phyloP scores from a whole-genome alignment of 2,329 filamentous ascomycete species.

The Ceratocystis albifundus region DNA sequence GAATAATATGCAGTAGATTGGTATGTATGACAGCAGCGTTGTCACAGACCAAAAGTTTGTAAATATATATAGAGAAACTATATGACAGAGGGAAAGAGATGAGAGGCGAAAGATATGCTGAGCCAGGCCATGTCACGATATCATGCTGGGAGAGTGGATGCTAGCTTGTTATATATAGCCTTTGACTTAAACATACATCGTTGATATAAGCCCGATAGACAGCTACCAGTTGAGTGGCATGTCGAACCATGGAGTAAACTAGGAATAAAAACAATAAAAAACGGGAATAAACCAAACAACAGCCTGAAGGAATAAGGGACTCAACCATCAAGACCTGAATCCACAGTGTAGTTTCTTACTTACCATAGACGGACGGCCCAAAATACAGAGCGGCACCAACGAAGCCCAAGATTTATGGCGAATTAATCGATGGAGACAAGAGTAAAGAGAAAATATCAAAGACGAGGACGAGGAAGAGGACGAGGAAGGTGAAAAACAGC shows the following conservation, averaged over 20 bases:
- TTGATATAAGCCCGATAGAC: conserved; percentile 7
- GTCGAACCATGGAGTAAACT: neutral
- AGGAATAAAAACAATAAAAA: conserved; percentile 1
- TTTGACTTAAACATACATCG: neutral
- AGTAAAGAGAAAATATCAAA: neutral
- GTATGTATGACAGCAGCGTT: neutral
- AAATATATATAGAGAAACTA: neutral
- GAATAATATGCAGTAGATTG: neutral
- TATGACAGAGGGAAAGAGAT: neutral
- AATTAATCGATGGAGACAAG: neutral
- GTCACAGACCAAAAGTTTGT: neutral
- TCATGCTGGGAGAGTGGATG: neutral
- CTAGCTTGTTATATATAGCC: conserved; percentile 8
- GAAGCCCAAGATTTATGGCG: neutral
- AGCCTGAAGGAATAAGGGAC: neutral
- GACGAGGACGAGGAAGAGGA: neutral
- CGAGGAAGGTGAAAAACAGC: neutral
- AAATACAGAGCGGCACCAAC: neutral
- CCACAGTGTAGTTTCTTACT: neutral
- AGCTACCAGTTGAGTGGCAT: conserved; percentile 7
- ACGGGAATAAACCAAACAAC: neutral
- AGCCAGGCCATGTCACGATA: neutral
- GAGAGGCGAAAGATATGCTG: neutral
- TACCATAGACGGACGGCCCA: neutral
- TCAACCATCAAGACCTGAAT: neutral